Percentiles rank a stretch among this genome's conserved stretches.
Evolutionary conservation across 176 grass and related monocot species (phyloP).

Genomic region (Carex littledalei): DNA sequence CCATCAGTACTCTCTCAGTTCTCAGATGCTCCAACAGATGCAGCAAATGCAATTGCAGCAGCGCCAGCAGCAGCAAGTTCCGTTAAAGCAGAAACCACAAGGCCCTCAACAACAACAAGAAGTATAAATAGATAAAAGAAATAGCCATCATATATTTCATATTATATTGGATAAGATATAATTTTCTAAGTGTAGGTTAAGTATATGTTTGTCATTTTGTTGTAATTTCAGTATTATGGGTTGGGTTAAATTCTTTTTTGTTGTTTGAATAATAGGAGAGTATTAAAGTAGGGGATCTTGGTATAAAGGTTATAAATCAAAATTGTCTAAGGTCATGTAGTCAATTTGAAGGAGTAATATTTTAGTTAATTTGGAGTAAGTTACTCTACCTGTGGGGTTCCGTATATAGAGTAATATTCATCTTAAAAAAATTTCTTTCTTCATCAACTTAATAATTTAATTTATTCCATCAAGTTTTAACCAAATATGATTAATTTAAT

Average conservation of each 20-base stretch:
- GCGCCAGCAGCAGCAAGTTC: conserved; percentile 31
- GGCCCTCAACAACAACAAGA: conserved; percentile 37
- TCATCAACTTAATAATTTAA: too few relatives aligned
- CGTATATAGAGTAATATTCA: too few relatives aligned
- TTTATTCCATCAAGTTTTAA: too few relatives aligned
- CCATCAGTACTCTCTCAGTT: conserved; percentile 67
- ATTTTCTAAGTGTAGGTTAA: conserved; percentile 14
- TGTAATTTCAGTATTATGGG: background rate
- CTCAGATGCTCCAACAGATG: conserved; percentile 62
- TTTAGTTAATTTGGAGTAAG: too few relatives aligned
- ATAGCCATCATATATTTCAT: background rate
- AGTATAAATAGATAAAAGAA: conserved; percentile 17
- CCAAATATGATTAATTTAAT: too few relatives aligned
- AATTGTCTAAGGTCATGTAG: background rate
- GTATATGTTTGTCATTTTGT: conserved; percentile 14
- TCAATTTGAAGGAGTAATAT: too few relatives aligned
- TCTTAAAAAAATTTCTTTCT: too few relatives aligned
- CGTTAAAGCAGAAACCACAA: conserved; percentile 4
- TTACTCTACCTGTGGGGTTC: too few relatives aligned
- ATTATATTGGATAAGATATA: conserved; percentile 27
- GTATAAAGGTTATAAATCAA: background rate
- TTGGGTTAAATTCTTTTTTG: conserved; percentile 13
- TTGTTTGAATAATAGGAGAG: conserved; percentile 3
- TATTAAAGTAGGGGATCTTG: background rate
- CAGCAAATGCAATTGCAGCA: conserved; percentile 88